phyloP scores from a whole-genome alignment of 768 basidiomycete genomes.

The Chlorophyllum brunneum region DNA sequence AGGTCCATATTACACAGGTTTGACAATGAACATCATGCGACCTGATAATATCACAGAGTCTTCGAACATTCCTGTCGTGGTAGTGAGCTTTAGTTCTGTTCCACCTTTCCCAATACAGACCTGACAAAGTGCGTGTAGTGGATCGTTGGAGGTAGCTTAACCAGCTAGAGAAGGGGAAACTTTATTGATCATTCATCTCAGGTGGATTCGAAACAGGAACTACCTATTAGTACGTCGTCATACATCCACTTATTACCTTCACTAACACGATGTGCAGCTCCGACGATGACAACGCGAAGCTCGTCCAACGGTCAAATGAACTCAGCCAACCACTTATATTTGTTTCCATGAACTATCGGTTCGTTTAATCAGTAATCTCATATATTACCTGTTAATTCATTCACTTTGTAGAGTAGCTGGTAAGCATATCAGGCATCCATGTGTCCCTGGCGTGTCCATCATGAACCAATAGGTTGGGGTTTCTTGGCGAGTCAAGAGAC shows the following conservation, averaged over 20 bases:
- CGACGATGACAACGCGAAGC: slow-evolving; percentile 28
- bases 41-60: slow-evolving; percentile 31
- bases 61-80: slow-evolving; percentile 44
- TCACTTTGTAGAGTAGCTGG: slow-evolving; percentile 21
- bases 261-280: slow-evolving; percentile 23
- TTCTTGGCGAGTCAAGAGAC: slow-evolving; percentile 30
- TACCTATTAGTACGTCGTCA: slow-evolving; percentile 16
- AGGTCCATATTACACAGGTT: slow-evolving; percentile 22
- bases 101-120: neutral
- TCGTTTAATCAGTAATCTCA: neutral
- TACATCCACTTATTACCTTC: neutral
- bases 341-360: slow-evolving; percentile 52
- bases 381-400: neutral
- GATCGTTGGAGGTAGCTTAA: slow-evolving; percentile 38
- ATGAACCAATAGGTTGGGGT: slow-evolving; percentile 20
- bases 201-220: slow-evolving; percentile 26
- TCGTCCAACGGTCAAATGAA: slow-evolving; percentile 41
- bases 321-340: slow-evolving; percentile 44
- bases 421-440: slow-evolving; percentile 11
- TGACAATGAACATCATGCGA: slow-evolving; percentile 45
- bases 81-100: slow-evolving; percentile 27
- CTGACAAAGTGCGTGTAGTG: slow-evolving; percentile 25
- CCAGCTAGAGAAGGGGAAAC: neutral
- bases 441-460: neutral
- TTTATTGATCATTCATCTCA: neutral